phyloP scores from a whole-genome alignment of 768 basidiomycete genomes.

The Psilocybe tampanensis region DNA sequence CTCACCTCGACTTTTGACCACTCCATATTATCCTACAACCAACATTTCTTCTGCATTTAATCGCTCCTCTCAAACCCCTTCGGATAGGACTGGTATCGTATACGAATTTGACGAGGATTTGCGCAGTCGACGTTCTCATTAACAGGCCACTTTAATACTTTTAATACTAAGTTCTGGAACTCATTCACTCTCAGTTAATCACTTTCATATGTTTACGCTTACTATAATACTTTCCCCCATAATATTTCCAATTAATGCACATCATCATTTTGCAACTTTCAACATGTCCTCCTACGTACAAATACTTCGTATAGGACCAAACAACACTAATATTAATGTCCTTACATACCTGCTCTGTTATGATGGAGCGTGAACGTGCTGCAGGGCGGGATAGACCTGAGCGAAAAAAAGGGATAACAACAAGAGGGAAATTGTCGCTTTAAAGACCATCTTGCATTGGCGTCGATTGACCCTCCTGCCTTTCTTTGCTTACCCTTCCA shows the following conservation, averaged over 20 bases:
- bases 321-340: too few species aligned
- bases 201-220: neutral
- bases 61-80: conserved; percentile 1
- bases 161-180: neutral
- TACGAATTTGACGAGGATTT: conserved; percentile 10
- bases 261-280: too few species aligned
- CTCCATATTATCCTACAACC: conserved; percentile 25
- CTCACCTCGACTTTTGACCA: conserved; percentile 30
- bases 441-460: neutral
- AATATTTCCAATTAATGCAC: neutral
- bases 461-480: conserved; percentile 30
- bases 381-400: neutral
- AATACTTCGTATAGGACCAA: too few species aligned
- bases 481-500: conserved; percentile 56
- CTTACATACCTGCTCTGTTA: too few species aligned
- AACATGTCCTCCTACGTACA: too few species aligned
- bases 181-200: neutral
- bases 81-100: conserved; percentile 11
- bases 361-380: too few species aligned
- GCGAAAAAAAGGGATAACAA: neutral
- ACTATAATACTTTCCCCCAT: neutral
- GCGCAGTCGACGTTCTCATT: neutral
- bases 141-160: neutral
- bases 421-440: neutral
- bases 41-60: neutral